Base-by-base conservation (phyloP, 805 yeast genomes). In the Barnettozyma wickerhamii region DNA sequence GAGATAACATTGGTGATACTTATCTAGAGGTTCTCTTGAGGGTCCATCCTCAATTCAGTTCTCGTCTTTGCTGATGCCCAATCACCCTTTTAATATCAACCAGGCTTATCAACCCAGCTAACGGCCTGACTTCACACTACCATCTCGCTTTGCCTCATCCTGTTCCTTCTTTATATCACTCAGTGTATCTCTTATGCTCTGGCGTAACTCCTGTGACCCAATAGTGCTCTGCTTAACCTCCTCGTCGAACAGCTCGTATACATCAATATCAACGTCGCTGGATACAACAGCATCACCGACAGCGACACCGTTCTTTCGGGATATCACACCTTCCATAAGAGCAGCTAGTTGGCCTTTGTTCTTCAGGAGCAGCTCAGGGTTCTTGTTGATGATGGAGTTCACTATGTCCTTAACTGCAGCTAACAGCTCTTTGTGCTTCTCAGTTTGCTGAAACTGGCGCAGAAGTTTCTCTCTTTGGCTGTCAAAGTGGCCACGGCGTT, bases 311-410 rank as follows among this genome's bases (percentile, higher is more conserved):
- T 19, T 42, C 32, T 37, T 40, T 6, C 47, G 37, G 12, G 48
- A 42, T 5, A 47, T 41, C 10, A 46, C 40, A 19, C 60, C 60
- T 20, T 43, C 51, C 4, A 56, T 42, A 35, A 52, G 24, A 2
- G 52, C 60, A 6, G 53, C 49, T 9, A 51, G 40, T n/a, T 51
- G 54, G 0, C 56, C 58, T 21, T 43, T 48, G 41, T 55, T 52
- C 37, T 40, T 46, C 15, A 51, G 41, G 10, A 52, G 40, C 19
- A 56, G 24, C 18, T 49, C 50, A 7, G 60, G 60, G 26, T 54
- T 46, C 33, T 43, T 20, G 5, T 42, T 21, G 4, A 54, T 48
- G 5, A 51, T 45, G 26, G 32, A 37, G 6, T 26, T 29, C 19
- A 54, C 56, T 0, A 47, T 40, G 2, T 31, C 20, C 33, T 48